Percentiles rank a stretch among this genome's conserved stretches.
These are phyloP conservation scores for Chalara sp. DNA, from an alignment of 2,329 filamentous ascomycete genomes.

Conservation along the genomic window DNA sequence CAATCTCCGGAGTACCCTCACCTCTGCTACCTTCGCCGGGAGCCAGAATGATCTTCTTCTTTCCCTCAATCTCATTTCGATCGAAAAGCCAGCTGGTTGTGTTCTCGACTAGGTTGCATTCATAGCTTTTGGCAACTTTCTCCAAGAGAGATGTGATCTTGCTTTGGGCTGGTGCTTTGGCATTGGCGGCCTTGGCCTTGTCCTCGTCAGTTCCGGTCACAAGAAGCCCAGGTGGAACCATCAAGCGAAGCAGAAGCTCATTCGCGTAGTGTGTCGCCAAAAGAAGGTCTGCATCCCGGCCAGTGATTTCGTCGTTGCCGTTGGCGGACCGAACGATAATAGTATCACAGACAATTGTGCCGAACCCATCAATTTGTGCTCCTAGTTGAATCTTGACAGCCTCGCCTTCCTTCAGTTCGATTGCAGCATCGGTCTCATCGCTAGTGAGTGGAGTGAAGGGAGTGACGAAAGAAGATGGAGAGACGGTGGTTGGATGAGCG, in stretches of 20 bases:
- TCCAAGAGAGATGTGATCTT: constrained; percentile 85
- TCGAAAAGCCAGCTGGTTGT: constrained; percentile 97
- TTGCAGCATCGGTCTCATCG: constrained; percentile 76
- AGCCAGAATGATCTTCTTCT: constrained; percentile 90
- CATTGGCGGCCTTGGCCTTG: constrained; percentile 80
- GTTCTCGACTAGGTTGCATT: constrained; percentile 90
- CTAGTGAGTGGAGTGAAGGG: constrained; percentile 90
- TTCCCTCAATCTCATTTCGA: constrained; percentile 93
- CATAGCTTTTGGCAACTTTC: constrained; percentile 86
- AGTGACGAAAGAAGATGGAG: constrained; percentile 88
- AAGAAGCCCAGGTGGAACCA: constrained; percentile 85
- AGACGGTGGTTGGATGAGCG: constrained; percentile 90
- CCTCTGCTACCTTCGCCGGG: constrained; percentile 76
- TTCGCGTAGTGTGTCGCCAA: constrained; percentile 93
- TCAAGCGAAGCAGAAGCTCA: constrained; percentile 83
- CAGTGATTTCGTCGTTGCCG: constrained; percentile 59
- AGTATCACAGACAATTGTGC: constrained; percentile 92
- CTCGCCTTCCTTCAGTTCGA: constrained; percentile 77
- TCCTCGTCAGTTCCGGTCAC: constrained; percentile 83
- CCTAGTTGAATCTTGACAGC: constrained; percentile 97
- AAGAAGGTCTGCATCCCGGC: constrained; percentile 77
- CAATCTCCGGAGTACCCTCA: constrained; percentile 79
- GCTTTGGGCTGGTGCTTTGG: constrained; percentile 77
- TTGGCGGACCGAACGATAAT: constrained; percentile 63
- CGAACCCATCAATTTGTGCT: constrained; percentile 95